These are phyloP conservation scores for Blastobotrys persicus DNA, from an alignment of 1,139 yeast genomes.

Conservation along the genomic window DNA sequence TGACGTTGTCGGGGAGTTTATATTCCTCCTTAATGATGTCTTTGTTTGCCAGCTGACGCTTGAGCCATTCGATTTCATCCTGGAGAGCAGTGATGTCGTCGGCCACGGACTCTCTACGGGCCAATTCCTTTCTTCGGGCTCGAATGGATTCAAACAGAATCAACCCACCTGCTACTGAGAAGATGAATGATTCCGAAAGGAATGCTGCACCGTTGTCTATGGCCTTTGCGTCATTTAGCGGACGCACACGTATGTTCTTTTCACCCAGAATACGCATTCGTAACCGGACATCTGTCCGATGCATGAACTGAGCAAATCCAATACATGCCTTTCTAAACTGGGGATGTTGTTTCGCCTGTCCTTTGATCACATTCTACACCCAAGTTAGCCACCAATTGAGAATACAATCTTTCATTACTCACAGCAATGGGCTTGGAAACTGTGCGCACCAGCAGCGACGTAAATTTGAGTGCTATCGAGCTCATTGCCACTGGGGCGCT, in stretches of 20 bases:
- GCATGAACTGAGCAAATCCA: constrained; percentile 68
- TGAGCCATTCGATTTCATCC: constrained; percentile 64
- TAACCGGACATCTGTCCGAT: constrained; percentile 60
- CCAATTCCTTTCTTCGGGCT: constrained; percentile 61
- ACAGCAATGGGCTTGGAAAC: constrained; percentile 80
- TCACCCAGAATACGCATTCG: constrained; percentile 66
- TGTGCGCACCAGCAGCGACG: constrained; percentile 72
- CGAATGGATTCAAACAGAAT: constrained; percentile 73
- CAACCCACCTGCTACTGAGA: constrained; percentile 73
- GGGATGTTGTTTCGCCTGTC: constrained; percentile 76
- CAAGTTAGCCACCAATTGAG: constrained; percentile 1
- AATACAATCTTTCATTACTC: constrained; percentile 31
- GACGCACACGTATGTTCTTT: constrained; percentile 56
- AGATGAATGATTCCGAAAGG: constrained; percentile 73
- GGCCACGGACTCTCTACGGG: constrained; percentile 59
- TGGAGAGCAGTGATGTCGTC: constrained; percentile 70
- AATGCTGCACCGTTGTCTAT: constrained; percentile 81
- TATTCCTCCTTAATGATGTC: constrained; percentile 46
- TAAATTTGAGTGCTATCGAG: constrained; percentile 65
- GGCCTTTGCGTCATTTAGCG: constrained; percentile 81
- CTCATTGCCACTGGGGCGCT: constrained; percentile 35
- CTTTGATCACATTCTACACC: constrained; percentile 52
- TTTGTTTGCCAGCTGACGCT: constrained; percentile 45
- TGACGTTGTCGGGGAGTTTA: constrained; percentile 46
- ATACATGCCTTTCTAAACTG: constrained; percentile 62